These are phyloP conservation scores for Geum urbanum DNA, from an alignment of 306 rosid genomes.

Conservation along the genomic window DNA sequence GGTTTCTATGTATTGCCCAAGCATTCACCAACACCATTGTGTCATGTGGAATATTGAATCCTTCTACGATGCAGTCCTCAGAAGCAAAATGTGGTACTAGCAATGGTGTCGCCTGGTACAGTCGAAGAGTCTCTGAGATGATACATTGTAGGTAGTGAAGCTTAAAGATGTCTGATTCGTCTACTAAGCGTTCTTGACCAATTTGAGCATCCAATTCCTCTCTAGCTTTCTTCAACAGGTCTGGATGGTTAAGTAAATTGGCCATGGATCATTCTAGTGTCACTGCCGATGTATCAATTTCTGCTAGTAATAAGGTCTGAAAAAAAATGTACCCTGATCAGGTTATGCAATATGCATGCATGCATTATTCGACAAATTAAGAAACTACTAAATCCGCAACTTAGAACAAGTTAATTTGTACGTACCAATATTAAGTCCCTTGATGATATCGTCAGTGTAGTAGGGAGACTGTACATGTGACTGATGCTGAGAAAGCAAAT, in stretches of 20 bases:
- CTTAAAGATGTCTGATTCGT: slow-evolving; percentile 33
- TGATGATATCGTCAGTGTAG: not conserved
- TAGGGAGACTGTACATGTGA: not conserved
- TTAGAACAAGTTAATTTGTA: not conserved
- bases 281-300: slow-evolving; percentile 8
- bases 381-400: not conserved
- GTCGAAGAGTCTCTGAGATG: slow-evolving; percentile 30
- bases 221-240: not conserved
- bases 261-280: slow-evolving; percentile 7
- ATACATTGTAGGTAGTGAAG: slow-evolving; percentile 27
- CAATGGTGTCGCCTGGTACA: slow-evolving; percentile 27
- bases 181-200: slow-evolving; percentile 27
- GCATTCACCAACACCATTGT: not conserved
- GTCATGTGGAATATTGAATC: not conserved
- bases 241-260: not conserved
- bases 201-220: slow-evolving; percentile 23
- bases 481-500: slow-evolving; percentile 6
- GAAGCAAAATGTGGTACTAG: slow-evolving; percentile 33
- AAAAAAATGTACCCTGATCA: not conserved
- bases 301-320: not conserved
- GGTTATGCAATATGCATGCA: no score
- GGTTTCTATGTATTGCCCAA: not conserved
- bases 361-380: no score
- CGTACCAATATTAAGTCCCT: not conserved
- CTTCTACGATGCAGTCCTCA: slow-evolving; percentile 22